Conservation (phyloP, 2,329 filamentous ascomycete genomes). For the Stachybotrys echinatus region DNA sequence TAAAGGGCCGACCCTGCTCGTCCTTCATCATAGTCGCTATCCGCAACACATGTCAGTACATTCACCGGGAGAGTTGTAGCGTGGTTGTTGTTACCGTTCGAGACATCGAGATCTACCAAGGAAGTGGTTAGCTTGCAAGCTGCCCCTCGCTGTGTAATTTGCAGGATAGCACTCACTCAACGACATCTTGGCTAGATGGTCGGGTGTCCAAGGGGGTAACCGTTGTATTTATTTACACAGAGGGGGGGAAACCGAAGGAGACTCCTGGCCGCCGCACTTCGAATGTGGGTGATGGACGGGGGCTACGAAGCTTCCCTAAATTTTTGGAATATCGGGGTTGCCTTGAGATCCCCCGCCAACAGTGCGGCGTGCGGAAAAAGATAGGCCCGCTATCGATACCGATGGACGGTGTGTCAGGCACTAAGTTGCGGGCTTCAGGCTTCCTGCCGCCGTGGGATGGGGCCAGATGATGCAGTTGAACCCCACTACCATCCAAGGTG, state of each 20-base stretch:
- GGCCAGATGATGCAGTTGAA: neutral
- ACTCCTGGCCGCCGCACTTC: neutral
- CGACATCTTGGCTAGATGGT: constrained; percentile 25
- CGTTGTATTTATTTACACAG: neutral
- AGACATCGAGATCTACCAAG: constrained; percentile 69
- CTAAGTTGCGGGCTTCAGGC: neutral
- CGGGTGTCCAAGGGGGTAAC: neutral
- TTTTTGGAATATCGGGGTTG: constrained; percentile 25
- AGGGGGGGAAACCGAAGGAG: neutral
- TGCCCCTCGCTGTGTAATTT: neutral
- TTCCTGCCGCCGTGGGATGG: neutral
- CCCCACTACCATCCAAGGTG: neutral
- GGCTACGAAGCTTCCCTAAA: constrained; percentile 15
- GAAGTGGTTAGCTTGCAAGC: constrained; percentile 25
- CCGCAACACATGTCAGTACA: constrained; percentile 7
- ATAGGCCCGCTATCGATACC: constrained; percentile 9
- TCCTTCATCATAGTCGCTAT: constrained; percentile 80
- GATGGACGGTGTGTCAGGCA: neutral
- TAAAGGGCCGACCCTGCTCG: constrained; percentile 95
- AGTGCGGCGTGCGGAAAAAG: constrained; percentile 23
- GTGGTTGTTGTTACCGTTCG: constrained; percentile 59
- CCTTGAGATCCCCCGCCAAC: constrained; percentile 15
- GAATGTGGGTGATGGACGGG: neutral
- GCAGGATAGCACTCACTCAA: constrained; percentile 28
- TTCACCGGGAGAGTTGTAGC: constrained; percentile 9